Percentiles rank a stretch among this genome's conserved stretches.
These are phyloP conservation scores for Trichothecium sympodiale DNA, from an alignment of 2,329 filamentous ascomycete species.

Conservation along the genomic window DNA sequence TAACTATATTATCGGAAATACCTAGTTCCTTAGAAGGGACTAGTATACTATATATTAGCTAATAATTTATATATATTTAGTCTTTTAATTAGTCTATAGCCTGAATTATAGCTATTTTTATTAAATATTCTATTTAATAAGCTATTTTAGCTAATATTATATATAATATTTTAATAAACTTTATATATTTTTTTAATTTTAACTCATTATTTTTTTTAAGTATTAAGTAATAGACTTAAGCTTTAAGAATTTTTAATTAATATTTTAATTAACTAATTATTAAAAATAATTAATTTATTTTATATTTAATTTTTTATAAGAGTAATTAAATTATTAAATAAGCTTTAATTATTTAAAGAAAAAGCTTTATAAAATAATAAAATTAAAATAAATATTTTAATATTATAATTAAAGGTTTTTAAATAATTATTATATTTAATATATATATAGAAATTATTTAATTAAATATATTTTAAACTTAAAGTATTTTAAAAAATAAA, in stretches of 20 bases:
- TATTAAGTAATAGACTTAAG: conserved; percentile 2
- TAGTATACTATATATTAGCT: too few relatives aligned
- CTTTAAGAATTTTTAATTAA: too few relatives aligned
- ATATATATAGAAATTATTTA: background rate
- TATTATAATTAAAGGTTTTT: background rate
- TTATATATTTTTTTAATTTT: background rate
- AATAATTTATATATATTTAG: conserved; percentile 1
- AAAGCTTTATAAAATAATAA: background rate
- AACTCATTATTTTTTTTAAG: background rate
- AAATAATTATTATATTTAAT: background rate
- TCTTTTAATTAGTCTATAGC: background rate
- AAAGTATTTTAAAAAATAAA: conserved; percentile 1
- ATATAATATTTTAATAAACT: background rate
- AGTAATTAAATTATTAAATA: background rate
- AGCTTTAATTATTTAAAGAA: background rate
- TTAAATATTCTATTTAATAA: background rate
- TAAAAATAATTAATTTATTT: conserved; percentile 1
- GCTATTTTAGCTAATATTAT: background rate
- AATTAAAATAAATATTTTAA: background rate
- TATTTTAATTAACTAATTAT: too few relatives aligned
- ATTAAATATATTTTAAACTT: background rate
- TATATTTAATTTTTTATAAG: background rate
- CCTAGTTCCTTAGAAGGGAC: too few relatives aligned
- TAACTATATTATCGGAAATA: too few relatives aligned
- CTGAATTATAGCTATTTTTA: background rate